phyloP scores from a whole-genome alignment of 2,329 filamentous ascomycete genomes.

The Chrysoporthe austroafricana region DNA sequence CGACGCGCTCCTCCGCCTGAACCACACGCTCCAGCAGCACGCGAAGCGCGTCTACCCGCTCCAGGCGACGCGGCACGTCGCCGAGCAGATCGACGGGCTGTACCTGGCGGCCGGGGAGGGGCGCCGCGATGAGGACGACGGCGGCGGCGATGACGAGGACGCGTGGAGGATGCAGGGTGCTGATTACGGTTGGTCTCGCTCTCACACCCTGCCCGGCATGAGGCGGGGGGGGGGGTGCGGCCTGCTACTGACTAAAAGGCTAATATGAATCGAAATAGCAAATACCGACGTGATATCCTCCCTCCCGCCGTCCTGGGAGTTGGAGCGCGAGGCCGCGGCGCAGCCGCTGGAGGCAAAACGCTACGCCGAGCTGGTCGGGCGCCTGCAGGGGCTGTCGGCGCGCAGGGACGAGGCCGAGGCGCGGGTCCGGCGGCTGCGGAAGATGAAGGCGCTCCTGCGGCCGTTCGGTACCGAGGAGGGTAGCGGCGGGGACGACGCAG shows the following conservation, averaged over 20 bases:
- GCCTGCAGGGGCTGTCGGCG: constrained; percentile 54
- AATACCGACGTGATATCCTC: constrained; percentile 48
- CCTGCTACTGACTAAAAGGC: neutral
- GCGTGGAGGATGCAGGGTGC: constrained; percentile 45
- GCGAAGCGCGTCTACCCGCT: constrained; percentile 67
- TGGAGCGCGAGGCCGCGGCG: constrained; percentile 41
- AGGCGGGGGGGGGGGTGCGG: neutral
- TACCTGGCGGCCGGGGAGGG: constrained; percentile 56
- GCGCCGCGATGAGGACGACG: constrained; percentile 43
- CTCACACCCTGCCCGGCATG: constrained; percentile 28
- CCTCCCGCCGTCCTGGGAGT: constrained; percentile 53
- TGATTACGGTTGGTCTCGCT: constrained; percentile 48
- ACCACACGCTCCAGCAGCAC: constrained; percentile 67
- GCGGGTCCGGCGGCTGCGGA: constrained; percentile 50
- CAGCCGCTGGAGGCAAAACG: constrained; percentile 52
- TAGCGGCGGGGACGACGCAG: neutral
- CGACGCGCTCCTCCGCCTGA: constrained; percentile 61
- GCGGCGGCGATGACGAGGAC: constrained; percentile 37
- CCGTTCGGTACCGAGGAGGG: constrained; percentile 45
- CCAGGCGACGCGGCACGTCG: constrained; percentile 71
- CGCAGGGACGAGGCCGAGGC: constrained; percentile 42
- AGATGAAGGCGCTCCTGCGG: constrained; percentile 54
- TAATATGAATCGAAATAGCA: constrained; percentile 37
- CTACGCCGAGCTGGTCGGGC: constrained; percentile 55
- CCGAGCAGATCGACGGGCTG: constrained; percentile 71